Evolutionary conservation across 257 asterid species (phyloP).

Genomic region (Haberlea rhodopensis): DNA sequence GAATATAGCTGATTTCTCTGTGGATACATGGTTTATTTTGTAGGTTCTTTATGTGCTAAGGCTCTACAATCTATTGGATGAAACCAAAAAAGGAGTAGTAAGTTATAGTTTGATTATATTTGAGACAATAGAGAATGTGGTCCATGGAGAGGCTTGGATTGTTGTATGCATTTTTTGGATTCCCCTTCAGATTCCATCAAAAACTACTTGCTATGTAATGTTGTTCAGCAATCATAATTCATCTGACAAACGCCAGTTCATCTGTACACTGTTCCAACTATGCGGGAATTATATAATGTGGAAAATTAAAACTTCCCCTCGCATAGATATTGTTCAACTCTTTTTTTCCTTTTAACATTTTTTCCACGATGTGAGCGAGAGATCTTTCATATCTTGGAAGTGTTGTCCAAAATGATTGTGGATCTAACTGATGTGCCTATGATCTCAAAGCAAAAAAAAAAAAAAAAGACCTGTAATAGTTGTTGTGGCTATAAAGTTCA

Average conservation of each 20-base stretch:
- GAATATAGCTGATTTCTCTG: too few species aligned
- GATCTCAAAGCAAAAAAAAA: constrained; percentile 76
- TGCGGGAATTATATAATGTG: too few species aligned
- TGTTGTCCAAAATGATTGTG: constrained; percentile 71
- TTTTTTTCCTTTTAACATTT: not conserved
- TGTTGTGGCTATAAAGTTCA: constrained; percentile 87
- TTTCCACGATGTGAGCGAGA: not conserved
- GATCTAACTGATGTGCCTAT: constrained; percentile 83
- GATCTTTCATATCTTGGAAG: constrained; percentile 34
- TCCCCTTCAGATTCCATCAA: too few species aligned
- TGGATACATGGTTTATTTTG: too few species aligned
- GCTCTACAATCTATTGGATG: too few species aligned
- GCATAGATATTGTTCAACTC: not conserved
- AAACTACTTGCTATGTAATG: not conserved
- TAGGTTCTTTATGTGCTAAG: too few species aligned
- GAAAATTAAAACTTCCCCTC: not conserved
- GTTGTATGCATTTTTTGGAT: not conserved
- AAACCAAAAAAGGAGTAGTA: too few species aligned
- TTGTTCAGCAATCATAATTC: not conserved
- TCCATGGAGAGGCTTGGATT: not conserved
- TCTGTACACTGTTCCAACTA: not conserved
- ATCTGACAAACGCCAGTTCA: not conserved
- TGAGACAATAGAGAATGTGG: too few species aligned
- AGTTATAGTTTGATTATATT: too few species aligned
- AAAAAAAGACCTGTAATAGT: constrained; percentile 68